phyloP scores from a whole-genome alignment of 192 early-diverging fungal species.

The Backusella sp. region DNA sequence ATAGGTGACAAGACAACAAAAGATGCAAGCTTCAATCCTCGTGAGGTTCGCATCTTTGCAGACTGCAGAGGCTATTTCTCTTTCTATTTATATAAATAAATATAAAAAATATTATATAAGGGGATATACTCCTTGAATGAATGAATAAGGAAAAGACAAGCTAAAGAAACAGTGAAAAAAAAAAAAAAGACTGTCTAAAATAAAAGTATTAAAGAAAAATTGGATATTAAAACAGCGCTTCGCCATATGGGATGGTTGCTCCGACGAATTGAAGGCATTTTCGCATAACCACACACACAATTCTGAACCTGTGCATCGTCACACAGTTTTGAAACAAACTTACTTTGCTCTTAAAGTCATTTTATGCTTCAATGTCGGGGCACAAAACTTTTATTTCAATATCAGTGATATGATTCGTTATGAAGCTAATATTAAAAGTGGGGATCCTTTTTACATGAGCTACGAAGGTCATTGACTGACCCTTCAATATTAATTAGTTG shows the following conservation, averaged over 20 bases:
- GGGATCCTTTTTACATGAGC: too few species aligned
- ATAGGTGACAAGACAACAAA: slow-evolving; percentile 10
- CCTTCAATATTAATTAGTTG: too few species aligned
- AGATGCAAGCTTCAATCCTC: slow-evolving; percentile 12
- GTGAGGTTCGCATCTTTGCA: slow-evolving; percentile 11
- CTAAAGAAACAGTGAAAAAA: not conserved
- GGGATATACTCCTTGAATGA: slow-evolving; percentile 7
- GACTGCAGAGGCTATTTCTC: slow-evolving; percentile 3
- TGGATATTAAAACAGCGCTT: slow-evolving; percentile 4
- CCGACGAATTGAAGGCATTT: not conserved
- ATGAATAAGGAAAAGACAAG: slow-evolving; percentile 4
- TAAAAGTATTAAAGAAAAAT: not conserved
- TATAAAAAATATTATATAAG: not conserved
- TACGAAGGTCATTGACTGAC: too few species aligned
- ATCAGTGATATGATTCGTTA: too few species aligned
- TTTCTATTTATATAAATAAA: not conserved
- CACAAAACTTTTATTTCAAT: too few species aligned
- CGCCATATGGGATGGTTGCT: not conserved
- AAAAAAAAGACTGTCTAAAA: slow-evolving; percentile 6
- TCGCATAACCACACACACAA: not conserved
- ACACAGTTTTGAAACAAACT: not conserved
- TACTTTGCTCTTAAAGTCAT: not conserved
- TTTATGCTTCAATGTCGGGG: not conserved
- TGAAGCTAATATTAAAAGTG: too few species aligned
- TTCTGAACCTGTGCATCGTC: not conserved